Conservation (phyloP, 73 alveolate species). For the Stentor roeselii region DNA sequence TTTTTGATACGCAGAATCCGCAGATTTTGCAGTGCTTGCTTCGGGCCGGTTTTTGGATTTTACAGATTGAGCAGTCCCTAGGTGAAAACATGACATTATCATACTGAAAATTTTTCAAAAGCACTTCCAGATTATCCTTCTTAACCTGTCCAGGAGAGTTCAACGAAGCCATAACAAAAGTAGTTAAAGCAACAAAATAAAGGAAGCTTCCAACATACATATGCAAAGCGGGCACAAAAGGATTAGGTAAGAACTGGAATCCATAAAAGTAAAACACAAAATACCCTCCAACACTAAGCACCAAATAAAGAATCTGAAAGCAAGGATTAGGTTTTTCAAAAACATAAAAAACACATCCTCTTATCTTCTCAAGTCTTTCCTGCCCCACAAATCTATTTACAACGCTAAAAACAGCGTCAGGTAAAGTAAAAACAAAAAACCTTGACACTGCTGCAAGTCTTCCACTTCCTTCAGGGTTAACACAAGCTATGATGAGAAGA, state of each 20-base stretch:
- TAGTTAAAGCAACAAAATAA: not conserved
- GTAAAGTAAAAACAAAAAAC: not conserved
- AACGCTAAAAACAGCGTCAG: not conserved
- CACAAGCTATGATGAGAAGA: not conserved
- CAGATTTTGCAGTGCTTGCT: constrained; percentile 68
- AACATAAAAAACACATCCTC: not conserved
- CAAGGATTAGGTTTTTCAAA: constrained; percentile 21
- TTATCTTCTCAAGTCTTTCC: not conserved
- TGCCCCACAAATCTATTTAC: not conserved
- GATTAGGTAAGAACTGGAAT: constrained; percentile 15
- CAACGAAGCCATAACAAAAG: not conserved
- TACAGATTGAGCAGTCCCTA: not conserved
- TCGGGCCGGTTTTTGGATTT: constrained; percentile 27
- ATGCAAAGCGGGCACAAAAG: not conserved
- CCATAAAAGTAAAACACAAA: constrained; percentile 15
- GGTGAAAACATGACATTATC: not conserved
- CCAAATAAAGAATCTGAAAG: not conserved
- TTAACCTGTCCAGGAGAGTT: constrained; percentile 5
- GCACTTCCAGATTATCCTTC: not conserved
- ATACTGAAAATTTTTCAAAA: not conserved
- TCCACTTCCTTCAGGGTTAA: not conserved
- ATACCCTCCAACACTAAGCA: constrained; percentile 22
- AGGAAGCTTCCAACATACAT: constrained; percentile 17
- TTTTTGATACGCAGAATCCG: constrained; percentile 55
- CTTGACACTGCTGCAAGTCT: not conserved